Evolutionary conservation across 1,284 basidiomycete genomes (phyloP).

Genomic region (Leccinum pachyderme): DNA sequence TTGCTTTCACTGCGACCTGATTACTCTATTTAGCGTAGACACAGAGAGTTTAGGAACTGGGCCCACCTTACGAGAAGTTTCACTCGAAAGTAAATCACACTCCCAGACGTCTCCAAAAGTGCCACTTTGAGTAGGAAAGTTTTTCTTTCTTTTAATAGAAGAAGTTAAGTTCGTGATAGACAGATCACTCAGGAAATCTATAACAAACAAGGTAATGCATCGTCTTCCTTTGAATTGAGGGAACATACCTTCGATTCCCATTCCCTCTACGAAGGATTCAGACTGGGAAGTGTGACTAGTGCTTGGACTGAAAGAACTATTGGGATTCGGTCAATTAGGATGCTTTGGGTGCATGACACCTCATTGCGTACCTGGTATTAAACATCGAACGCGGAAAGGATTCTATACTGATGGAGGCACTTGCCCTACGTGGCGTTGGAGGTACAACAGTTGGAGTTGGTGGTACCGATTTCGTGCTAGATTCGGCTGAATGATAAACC

Average conservation of each 20-base stretch:
- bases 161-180: conserved; percentile 2
- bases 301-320: too few relatives aligned
- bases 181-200: conserved; percentile 14
- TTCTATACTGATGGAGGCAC: neutral
- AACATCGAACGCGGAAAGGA: too few relatives aligned
- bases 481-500: too few relatives aligned
- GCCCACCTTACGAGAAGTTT: conserved; percentile 9
- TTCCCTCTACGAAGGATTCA: conserved; percentile 5
- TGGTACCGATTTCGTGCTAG: neutral
- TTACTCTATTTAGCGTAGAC: neutral
- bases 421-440: conserved; percentile 6
- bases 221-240: neutral
- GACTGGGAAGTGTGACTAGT: conserved; percentile 13
- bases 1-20: conserved; percentile 26
- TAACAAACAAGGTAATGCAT: neutral
- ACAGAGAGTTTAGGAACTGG: neutral
- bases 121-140: conserved; percentile 14
- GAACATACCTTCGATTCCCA: conserved; percentile 16
- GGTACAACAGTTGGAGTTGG: conserved; percentile 4
- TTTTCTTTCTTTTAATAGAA: conserved; percentile 11
- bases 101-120: conserved; percentile 30
- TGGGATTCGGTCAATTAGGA: too few relatives aligned
- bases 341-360: too few relatives aligned
- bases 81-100: conserved; percentile 18
- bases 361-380: too few relatives aligned